Evolutionary conservation across 2,329 filamentous ascomycete genomes (phyloP).

Genomic region (Colletotrichum sp.): DNA sequence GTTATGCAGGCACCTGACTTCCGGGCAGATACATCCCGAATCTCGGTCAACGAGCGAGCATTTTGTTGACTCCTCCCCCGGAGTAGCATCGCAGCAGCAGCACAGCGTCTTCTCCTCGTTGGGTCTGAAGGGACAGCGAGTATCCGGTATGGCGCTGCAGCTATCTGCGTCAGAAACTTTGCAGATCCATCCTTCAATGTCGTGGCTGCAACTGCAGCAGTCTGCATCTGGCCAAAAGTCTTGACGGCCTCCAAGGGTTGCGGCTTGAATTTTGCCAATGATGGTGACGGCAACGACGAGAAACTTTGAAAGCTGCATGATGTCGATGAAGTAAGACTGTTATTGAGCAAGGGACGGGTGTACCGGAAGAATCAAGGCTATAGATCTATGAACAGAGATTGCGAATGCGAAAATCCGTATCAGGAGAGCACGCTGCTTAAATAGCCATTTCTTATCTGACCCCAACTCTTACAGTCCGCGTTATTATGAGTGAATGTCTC

Average conservation of each 20-base stretch:
- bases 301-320: not conserved
- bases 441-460: not conserved
- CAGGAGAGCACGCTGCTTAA: not conserved
- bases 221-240: not conserved
- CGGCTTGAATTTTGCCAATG: not conserved
- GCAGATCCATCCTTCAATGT: not conserved
- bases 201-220: not conserved
- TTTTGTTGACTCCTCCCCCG: not conserved
- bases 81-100: not conserved
- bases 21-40: not conserved
- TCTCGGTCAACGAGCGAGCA: not conserved
- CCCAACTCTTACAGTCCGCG: not conserved
- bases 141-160: not conserved
- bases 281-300: not conserved
- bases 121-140: not conserved
- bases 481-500: not conserved
- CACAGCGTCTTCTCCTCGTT: not conserved
- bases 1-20: not conserved
- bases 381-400: not conserved
- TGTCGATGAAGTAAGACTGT: not conserved
- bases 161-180: not conserved
- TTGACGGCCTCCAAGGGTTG: not conserved
- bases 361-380: not conserved
- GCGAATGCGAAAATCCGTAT: not conserved
- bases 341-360: not conserved